These are phyloP conservation scores for Galerina marginata DNA, from an alignment of 768 basidiomycete genomes.

Conservation along the genomic window DNA sequence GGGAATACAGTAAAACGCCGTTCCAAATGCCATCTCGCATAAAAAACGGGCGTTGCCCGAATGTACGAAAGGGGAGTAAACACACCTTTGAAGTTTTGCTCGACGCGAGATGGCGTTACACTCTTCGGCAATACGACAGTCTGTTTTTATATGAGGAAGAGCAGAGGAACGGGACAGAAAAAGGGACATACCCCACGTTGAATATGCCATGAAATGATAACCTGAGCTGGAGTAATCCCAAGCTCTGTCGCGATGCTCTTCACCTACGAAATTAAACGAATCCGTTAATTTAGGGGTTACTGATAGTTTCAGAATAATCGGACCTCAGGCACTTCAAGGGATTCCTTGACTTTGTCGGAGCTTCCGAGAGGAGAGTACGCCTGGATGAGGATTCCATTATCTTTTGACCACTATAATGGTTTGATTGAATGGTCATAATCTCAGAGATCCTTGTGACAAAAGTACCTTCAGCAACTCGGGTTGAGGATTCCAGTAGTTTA, in stretches of 20 bases:
- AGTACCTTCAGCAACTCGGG: constrained; percentile 61
- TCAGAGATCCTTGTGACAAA: not conserved
- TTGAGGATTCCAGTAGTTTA: constrained; percentile 80
- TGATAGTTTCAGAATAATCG: not conserved
- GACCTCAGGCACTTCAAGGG: constrained; percentile 64
- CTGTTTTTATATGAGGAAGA: constrained; percentile 33
- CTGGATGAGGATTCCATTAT: constrained; percentile 66
- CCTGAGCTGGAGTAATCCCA: constrained; percentile 78
- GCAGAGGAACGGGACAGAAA: not conserved
- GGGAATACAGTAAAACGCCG: too few relatives aligned
- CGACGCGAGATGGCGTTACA: constrained; percentile 68
- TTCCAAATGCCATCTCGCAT: too few relatives aligned
- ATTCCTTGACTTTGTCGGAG: constrained; percentile 58
- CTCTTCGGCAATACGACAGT: constrained; percentile 80
- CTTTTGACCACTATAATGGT: constrained; percentile 62
- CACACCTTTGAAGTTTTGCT: constrained; percentile 69
- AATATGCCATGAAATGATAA: constrained; percentile 76
- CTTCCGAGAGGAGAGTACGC: constrained; percentile 82
- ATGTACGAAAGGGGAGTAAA: not conserved
- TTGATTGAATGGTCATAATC: not conserved
- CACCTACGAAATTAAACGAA: constrained; percentile 37
- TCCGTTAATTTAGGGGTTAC: not conserved
- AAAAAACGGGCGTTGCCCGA: too few relatives aligned
- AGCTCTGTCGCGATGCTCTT: constrained; percentile 63
- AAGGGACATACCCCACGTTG: constrained; percentile 64